phyloP scores from a whole-genome alignment of 768 basidiomycete species.

The Pholiota conissans region DNA sequence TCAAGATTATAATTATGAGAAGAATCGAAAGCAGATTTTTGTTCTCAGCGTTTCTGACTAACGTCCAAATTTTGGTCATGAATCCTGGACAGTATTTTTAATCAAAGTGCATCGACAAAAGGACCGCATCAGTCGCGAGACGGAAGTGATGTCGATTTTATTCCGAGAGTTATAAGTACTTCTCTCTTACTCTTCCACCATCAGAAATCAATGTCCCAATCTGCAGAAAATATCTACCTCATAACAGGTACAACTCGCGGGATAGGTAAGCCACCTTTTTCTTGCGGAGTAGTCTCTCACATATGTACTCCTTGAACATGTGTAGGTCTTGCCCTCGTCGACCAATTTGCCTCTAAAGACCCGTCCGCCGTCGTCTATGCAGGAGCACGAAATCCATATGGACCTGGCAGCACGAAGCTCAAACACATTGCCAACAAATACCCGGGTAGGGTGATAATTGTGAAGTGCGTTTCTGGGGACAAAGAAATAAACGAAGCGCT shows the following conservation, averaged over 20 bases:
- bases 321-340: neutral
- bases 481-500: neutral
- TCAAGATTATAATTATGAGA: too few relatives aligned
- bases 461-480: conserved; percentile 3
- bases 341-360: neutral
- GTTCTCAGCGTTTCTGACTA: too few relatives aligned
- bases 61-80: too few relatives aligned
- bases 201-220: neutral
- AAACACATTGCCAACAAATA: neutral
- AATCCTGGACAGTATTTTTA: too few relatives aligned
- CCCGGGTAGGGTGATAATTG: neutral
- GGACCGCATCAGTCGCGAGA: too few relatives aligned
- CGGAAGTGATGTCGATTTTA: too few relatives aligned
- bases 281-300: too few relatives aligned
- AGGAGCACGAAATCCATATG: neutral
- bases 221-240: neutral
- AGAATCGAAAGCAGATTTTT: too few relatives aligned
- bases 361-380: conserved; percentile 1
- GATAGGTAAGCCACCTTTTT: neutral
- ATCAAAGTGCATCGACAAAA: too few relatives aligned
- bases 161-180: too few relatives aligned
- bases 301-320: neutral
- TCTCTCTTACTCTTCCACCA: too few relatives aligned
- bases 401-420: neutral
- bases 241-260: conserved; percentile 3